Base-by-base conservation (phyloP, 2,329 filamentous ascomycete species). In the Diaporthe australafricana region DNA sequence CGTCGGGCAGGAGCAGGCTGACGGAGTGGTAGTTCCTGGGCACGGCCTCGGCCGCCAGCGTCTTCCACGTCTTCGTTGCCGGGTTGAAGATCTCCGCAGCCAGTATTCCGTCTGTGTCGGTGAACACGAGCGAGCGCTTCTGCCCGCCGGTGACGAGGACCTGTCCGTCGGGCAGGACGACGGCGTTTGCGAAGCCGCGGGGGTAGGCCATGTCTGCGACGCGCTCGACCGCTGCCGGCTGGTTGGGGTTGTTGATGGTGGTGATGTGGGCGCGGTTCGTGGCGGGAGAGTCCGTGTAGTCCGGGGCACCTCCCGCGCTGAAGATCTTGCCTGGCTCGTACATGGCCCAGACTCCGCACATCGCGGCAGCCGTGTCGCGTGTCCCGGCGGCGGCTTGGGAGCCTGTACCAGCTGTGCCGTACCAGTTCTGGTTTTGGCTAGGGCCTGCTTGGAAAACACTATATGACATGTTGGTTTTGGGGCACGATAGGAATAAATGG, bases 281-380 rank as follows among this genome's bases (percentile, higher is more conserved):
- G 1, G 83, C 83, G 12, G 76, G 62, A 12, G 79, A 80, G 67
- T 81, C 75, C 32, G 83, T 78, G 75, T 88, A 88, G 52, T 80
- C 77, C 0, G 81, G 78, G 1, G 84, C 80, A 12, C 87, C 87
- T 48, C 87, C 87, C 8, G 82, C 78, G 0, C 85, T 84, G 9
- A 89, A 80, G 32, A 89, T 88, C 75, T 86, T 86, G 32, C 87
- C 87, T 55, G 86, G 86, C 75, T 89, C 87, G 74, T 85, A 88
- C 86, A 89, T 88, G 70, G 86, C 81, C 6, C 83, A 84, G 65
- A 82, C 84, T 12, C 87, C 87, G 69, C 82, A 84, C 87, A 89
- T 89, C 8, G 85, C 79, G 73, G 89, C 83, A 0, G 77, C 71
- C 70, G 85, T 84, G 16, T 79, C 79, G 12, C 88, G 84, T 3